Evolutionary conservation across 2,329 filamentous ascomycete genomes (phyloP).

Genomic region (Exophiala sideris): DNA sequence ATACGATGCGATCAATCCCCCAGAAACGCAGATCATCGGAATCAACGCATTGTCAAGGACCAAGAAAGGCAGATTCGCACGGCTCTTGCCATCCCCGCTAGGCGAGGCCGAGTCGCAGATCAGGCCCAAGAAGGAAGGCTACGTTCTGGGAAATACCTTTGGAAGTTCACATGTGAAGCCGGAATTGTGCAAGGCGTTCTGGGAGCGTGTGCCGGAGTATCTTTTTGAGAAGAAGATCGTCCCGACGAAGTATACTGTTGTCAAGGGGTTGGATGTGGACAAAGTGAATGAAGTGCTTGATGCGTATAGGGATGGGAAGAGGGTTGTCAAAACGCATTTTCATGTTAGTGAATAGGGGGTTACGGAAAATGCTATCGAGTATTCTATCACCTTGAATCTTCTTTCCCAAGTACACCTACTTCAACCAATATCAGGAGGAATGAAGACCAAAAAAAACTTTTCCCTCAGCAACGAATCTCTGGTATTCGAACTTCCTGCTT

Average conservation of each 20-base stretch:
- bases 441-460: too few species aligned
- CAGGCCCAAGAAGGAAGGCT: constrained; percentile 34
- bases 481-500: too few species aligned
- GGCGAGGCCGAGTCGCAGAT: constrained; percentile 31
- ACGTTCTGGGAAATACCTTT: constrained; percentile 32
- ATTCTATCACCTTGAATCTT: too few species aligned
- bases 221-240: constrained; percentile 26
- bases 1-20: constrained; percentile 35
- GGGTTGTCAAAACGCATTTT: constrained; percentile 31
- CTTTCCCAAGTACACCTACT: too few species aligned
- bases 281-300: constrained; percentile 40
- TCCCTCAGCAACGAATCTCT: too few species aligned
- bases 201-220: constrained; percentile 17
- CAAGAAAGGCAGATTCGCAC: constrained; percentile 36
- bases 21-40: constrained; percentile 30
- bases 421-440: too few species aligned
- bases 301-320: constrained; percentile 37
- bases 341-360: constrained; percentile 9
- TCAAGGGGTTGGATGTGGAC: constrained; percentile 34
- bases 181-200: constrained; percentile 17
- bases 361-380: too few species aligned
- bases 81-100: constrained; percentile 16
- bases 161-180: constrained; percentile 32
- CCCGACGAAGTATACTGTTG: constrained; percentile 32
- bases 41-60: constrained; percentile 36